phyloP scores from a whole-genome alignment of 306 rosid genomes.

The Prunus campanulata region DNA sequence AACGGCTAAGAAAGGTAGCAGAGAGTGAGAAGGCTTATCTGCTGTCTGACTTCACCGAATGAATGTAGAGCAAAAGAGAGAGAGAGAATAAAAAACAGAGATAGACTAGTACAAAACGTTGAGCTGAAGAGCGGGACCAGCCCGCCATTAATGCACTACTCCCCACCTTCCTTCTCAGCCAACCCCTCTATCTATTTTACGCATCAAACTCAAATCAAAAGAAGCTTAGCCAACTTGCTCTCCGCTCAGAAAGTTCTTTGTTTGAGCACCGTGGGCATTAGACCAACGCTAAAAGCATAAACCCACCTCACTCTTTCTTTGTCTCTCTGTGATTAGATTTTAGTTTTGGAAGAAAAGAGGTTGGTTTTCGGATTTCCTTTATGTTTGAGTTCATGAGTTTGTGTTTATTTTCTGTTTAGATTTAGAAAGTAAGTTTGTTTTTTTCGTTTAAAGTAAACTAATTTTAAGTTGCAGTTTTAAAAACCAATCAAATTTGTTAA shows the following conservation, averaged over 20 bases:
- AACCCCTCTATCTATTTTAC: constrained; percentile 1
- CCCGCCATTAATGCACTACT: constrained; percentile 30
- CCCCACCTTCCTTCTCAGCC: constrained; percentile 30
- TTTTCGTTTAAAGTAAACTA: background rate
- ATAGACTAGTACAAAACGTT: background rate
- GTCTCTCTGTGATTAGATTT: background rate
- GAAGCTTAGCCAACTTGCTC: constrained; percentile 25
- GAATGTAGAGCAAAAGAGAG: background rate
- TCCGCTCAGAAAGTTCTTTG: constrained; percentile 5
- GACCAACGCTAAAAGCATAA: background rate
- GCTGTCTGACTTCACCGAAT: constrained; percentile 2
- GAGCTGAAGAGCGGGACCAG: constrained; percentile 31
- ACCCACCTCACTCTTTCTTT: constrained; percentile 7
- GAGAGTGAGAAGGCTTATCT: constrained; percentile 10
- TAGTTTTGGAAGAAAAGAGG: constrained; percentile 9
- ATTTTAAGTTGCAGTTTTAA: background rate
- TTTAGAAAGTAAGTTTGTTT: background rate
- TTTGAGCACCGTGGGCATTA: constrained; percentile 11
- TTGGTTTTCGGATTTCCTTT: constrained; percentile 11
- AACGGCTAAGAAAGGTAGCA: constrained; percentile 17
- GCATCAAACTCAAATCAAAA: constrained; percentile 14
- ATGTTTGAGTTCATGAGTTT: constrained; percentile 6
- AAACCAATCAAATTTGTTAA: constrained; percentile 5
- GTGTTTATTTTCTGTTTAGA: background rate
- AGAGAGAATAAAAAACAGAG: background rate